Conservation (phyloP, 345 rosid genomes). For the Heritiera littoralis region DNA sequence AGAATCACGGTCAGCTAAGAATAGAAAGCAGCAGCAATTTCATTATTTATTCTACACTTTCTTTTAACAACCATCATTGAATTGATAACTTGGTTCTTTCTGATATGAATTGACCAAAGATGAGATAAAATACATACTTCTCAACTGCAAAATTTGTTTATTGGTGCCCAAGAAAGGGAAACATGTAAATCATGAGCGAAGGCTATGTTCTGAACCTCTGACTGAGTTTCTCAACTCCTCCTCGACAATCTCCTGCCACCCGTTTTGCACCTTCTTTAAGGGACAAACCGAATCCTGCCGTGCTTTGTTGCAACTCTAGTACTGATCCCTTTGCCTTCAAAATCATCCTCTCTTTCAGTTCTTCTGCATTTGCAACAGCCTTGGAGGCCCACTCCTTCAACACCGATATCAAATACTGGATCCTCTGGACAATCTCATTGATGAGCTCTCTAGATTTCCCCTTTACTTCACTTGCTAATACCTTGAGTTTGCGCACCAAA, state of each 20-base stretch:
- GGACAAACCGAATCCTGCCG: slow-evolving; percentile 44
- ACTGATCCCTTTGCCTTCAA: slow-evolving; percentile 41
- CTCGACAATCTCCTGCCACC: slow-evolving; percentile 63
- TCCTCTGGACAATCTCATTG: slow-evolving; percentile 46
- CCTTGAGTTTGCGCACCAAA: slow-evolving; percentile 58
- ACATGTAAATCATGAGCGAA: background rate
- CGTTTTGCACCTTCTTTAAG: slow-evolving; percentile 61
- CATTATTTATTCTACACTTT: background rate
- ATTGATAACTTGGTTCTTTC: too few relatives aligned
- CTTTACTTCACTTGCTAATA: slow-evolving; percentile 48
- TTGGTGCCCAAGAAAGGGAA: background rate
- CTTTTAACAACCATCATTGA: background rate
- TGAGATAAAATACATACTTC: background rate
- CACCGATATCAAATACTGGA: slow-evolving; percentile 40
- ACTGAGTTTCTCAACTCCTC: slow-evolving; percentile 61
- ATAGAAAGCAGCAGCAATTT: background rate
- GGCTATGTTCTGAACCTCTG: slow-evolving; percentile 60
- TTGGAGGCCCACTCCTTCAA: slow-evolving; percentile 45
- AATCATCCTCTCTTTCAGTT: slow-evolving; percentile 27
- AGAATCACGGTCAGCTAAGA: background rate
- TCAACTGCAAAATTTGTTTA: slow-evolving; percentile 26
- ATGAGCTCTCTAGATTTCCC: slow-evolving; percentile 59
- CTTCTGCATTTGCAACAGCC: slow-evolving; percentile 34
- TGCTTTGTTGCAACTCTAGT: slow-evolving; percentile 56
- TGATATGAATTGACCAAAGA: background rate